Percentiles rank a stretch among this genome's conserved stretches.
Evolutionary conservation across 2,329 filamentous ascomycete genomes (phyloP).

Genomic region (Alternaria sp.): DNA sequence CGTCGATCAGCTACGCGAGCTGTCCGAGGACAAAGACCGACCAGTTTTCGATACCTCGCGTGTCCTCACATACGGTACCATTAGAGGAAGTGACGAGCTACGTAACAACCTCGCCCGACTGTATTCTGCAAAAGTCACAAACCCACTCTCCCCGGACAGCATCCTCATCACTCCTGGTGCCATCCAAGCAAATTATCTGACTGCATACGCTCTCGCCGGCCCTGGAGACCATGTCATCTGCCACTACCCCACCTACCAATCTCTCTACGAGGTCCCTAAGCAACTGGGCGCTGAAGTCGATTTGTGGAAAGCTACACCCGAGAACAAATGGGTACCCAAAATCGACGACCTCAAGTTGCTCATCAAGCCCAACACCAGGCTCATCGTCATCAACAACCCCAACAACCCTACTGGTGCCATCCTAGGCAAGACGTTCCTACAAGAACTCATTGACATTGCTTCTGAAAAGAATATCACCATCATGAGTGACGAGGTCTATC

Average conservation of each 20-base stretch:
- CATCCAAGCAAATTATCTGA: constrained; percentile 85
- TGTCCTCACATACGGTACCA: constrained; percentile 76
- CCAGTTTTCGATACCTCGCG: constrained; percentile 62
- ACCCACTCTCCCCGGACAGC: constrained; percentile 65
- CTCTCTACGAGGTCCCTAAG: constrained; percentile 78
- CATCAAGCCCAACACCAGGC: constrained; percentile 74
- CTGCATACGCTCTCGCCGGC: constrained; percentile 75
- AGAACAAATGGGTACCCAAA: constrained; percentile 73
- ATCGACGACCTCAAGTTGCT: constrained; percentile 71
- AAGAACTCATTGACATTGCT: constrained; percentile 71
- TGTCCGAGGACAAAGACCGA: constrained; percentile 65
- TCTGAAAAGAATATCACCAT: constrained; percentile 70
- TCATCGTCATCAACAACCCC: constrained; percentile 77
- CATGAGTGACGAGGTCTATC: constrained; percentile 83
- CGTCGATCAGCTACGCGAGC: constrained; percentile 68
- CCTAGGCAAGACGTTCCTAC: constrained; percentile 69
- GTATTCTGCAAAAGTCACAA: constrained; percentile 66
- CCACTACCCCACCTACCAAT: constrained; percentile 84
- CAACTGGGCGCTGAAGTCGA: constrained; percentile 80
- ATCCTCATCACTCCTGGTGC: constrained; percentile 82
- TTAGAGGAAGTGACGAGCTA: constrained; percentile 71
- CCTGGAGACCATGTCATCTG: constrained; percentile 85
- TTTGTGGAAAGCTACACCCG: constrained; percentile 74
- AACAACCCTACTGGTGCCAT: constrained; percentile 84
- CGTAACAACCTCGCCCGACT: constrained; percentile 71